Base-by-base conservation (phyloP, 345 rosid genomes). In the Eucalyptus tenuipes region DNA sequence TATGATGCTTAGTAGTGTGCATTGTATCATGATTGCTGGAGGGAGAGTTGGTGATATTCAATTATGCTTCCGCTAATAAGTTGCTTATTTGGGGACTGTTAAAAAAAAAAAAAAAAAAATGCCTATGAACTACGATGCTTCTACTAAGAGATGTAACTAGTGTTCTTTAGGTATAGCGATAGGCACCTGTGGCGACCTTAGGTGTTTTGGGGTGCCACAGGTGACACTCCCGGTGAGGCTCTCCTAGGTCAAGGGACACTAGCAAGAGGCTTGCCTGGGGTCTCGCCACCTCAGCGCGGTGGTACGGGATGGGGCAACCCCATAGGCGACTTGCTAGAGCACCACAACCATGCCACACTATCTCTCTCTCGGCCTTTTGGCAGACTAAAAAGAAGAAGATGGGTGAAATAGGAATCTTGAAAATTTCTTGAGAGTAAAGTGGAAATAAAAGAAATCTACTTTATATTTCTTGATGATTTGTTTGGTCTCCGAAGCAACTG, bases 301-400 rank as follows among this genome's bases (percentile, higher is more conserved):
- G 1, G 79, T 7, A 5, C 22, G 2, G 6, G 44, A 18, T 68
- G 13, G 14, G 8, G 2, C 82, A 20, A 71, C 27, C 81, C 45
- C 82, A 37, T 10, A 0, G 82, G 82, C 0, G 27, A 71, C 45
- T 71, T 18, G 81, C 81, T 1, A 37, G 81, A 20, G 44, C 24
- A 0, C 5, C 45, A 37, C 27, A 37, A 37, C 45, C 82, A 5
- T 0, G 27, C 45, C 45, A 4, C 17, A 18, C 57, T 0, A 24
- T 40, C 40, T 59, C 10, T n/a, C 2, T 37, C 13, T 18, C 0
- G 7, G 81, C 25, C 22, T 31, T 66, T 66, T 31, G 13, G 42
- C 4, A 31, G 10, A 16, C 42, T 16, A 6, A 66, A 66, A n/a
- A 66, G 11, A 66, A 0, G 40, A 15, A n/a, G 22, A 66, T 16